Evolutionary conservation across 176 grass and related monocot genomes (phyloP).

Genomic region (Pharus latifolius): DNA sequence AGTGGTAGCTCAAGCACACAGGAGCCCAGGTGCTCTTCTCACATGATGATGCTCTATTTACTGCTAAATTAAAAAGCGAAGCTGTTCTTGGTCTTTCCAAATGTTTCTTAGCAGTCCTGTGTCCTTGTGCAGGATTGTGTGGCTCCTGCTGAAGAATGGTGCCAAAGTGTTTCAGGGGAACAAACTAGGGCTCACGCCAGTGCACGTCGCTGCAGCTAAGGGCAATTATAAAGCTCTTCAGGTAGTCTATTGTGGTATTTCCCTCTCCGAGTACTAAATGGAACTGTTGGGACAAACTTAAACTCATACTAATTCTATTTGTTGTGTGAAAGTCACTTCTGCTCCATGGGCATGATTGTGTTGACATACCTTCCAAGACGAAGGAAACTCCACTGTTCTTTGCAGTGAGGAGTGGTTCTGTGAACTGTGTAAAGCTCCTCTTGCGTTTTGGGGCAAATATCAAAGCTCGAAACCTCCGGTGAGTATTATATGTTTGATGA

Average conservation of each 20-base stretch:
- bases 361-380: slow-evolving; percentile 54
- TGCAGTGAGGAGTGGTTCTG: slow-evolving; percentile 42
- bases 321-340: slow-evolving; percentile 36
- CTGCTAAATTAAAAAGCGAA: not conserved
- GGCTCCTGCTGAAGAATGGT: slow-evolving; percentile 52
- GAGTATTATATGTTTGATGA: not conserved
- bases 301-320: slow-evolving; percentile 12
- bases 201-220: slow-evolving; percentile 49
- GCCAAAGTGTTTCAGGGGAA: slow-evolving; percentile 48
- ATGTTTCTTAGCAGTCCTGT: not conserved
- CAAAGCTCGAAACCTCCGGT: slow-evolving; percentile 48
- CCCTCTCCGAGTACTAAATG: not conserved
- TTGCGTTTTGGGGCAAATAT: slow-evolving; percentile 43
- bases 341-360: slow-evolving; percentile 40
- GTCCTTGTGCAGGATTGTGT: slow-evolving; percentile 29
- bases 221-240: slow-evolving; percentile 57
- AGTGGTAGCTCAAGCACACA: slow-evolving; percentile 35
- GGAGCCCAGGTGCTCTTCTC: slow-evolving; percentile 31
- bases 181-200: slow-evolving; percentile 48
- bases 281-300: not conserved
- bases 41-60: not conserved
- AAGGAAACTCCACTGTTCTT: slow-evolving; percentile 62
- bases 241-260: slow-evolving; percentile 26
- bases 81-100: not conserved
- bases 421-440: slow-evolving; percentile 40